phyloP scores from a whole-genome alignment of 2,329 filamentous ascomycete genomes.

The Scedosporium aurantiacum region DNA sequence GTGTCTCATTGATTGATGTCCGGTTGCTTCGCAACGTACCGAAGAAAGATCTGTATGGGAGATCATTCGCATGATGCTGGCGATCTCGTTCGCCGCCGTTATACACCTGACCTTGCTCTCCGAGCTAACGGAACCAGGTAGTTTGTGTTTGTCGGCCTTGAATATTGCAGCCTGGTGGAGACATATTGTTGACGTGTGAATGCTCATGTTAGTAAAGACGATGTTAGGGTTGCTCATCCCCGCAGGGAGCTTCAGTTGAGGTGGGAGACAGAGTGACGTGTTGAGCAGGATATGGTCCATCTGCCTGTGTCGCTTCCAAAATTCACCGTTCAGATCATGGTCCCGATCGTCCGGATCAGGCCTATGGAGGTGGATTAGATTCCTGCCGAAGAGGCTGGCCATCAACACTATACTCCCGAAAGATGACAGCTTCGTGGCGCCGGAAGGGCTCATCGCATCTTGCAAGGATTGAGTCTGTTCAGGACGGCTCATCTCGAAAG shows the following conservation, averaged over 20 bases:
- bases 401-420: constrained; percentile 75
- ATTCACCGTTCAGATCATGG: constrained; percentile 79
- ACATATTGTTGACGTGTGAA: constrained; percentile 93
- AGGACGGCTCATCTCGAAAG: constrained; percentile 69
- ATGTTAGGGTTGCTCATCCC: constrained; percentile 72
- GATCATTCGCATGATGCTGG: constrained; percentile 89
- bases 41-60: constrained; percentile 76
- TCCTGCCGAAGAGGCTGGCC: constrained; percentile 83
- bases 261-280: constrained; percentile 72
- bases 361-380: constrained; percentile 82
- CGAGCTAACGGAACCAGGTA: constrained; percentile 65
- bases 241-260: constrained; percentile 64
- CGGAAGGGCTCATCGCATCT: constrained; percentile 59
- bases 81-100: constrained; percentile 85
- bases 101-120: constrained; percentile 93
- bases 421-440: constrained; percentile 62
- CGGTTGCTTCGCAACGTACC: constrained; percentile 41
- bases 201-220: constrained; percentile 91
- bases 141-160: constrained; percentile 81
- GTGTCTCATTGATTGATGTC: too few species aligned
- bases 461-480: constrained; percentile 60
- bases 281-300: constrained; percentile 88
- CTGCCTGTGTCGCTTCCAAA: constrained; percentile 85
- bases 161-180: constrained; percentile 97
- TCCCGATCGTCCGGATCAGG: constrained; percentile 73